Percentiles rank a stretch among this genome's conserved stretches.
Evolutionary conservation across 805 yeast genomes (phyloP).

Genomic region (Pichia membranifaciens): DNA sequence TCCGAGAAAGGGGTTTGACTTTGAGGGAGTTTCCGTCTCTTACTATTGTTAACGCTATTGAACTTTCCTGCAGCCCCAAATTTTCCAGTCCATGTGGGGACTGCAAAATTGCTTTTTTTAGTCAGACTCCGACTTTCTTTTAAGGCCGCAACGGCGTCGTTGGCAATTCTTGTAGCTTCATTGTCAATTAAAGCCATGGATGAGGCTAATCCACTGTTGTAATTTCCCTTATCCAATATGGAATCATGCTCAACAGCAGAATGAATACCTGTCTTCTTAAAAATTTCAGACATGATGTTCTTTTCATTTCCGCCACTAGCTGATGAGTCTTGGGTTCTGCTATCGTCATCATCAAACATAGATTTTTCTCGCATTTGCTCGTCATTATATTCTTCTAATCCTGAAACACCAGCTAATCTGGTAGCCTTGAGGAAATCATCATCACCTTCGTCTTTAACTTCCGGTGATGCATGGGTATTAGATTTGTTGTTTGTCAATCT

Average conservation of each 20-base stretch:
- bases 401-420: constrained; percentile 64
- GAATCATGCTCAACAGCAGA: constrained; percentile 76
- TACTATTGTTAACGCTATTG: neutral
- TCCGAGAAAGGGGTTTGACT: neutral
- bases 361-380: constrained; percentile 10
- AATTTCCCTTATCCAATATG: constrained; percentile 41
- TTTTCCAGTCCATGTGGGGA: constrained; percentile 95
- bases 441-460: constrained; percentile 39
- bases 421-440: constrained; percentile 69
- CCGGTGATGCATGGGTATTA: constrained; percentile 14
- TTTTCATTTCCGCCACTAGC: constrained; percentile 40
- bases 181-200: constrained; percentile 50
- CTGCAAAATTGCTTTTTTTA: constrained; percentile 49
- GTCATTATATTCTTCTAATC: constrained; percentile 53
- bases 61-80: constrained; percentile 76
- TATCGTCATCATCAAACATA: constrained; percentile 17
- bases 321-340: constrained; percentile 11
- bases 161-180: constrained; percentile 57
- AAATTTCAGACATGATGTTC: constrained; percentile 67
- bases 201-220: constrained; percentile 34
- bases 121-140: constrained; percentile 55
- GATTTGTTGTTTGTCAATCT: constrained; percentile 5
- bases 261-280: constrained; percentile 60
- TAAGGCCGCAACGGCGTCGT: constrained; percentile 57
- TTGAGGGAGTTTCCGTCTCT: neutral